Conservation (phyloP, 768 basidiomycete species). For the Boletus sp. region DNA sequence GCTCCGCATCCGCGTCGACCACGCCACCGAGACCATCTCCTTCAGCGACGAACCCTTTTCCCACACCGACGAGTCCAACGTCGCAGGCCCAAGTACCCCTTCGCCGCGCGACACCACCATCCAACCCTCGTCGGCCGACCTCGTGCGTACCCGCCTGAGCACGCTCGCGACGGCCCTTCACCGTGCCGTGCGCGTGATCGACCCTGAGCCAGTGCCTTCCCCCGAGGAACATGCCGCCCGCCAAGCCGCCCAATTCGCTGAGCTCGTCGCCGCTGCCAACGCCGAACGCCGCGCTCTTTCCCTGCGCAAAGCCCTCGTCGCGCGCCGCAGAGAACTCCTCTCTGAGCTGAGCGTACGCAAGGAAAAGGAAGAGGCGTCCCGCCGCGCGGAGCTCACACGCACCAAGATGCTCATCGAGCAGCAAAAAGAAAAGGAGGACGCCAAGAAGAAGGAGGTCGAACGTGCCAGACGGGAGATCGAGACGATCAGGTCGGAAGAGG, state of each 20-base stretch:
- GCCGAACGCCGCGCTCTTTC: slow-evolving; percentile 77
- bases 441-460: slow-evolving; percentile 68
- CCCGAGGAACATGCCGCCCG: slow-evolving; percentile 41
- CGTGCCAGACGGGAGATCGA: slow-evolving; percentile 69
- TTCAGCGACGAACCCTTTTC: slow-evolving; percentile 79
- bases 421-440: slow-evolving; percentile 60
- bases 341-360: slow-evolving; percentile 82
- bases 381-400: slow-evolving; percentile 65
- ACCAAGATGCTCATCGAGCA: slow-evolving; percentile 71
- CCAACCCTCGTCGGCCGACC: slow-evolving; percentile 69
- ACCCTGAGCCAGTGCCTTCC: slow-evolving; percentile 39
- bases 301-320: slow-evolving; percentile 76
- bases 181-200: slow-evolving; percentile 59
- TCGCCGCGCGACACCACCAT: slow-evolving; percentile 45
- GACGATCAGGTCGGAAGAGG: slow-evolving; percentile 61
- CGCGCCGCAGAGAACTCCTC: slow-evolving; percentile 80
- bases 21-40: slow-evolving; percentile 80
- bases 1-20: slow-evolving; percentile 83
- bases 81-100: slow-evolving; percentile 15
- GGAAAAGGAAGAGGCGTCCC: slow-evolving; percentile 84
- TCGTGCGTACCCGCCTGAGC: slow-evolving; percentile 77
- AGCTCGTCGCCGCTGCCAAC: slow-evolving; percentile 62
- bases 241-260: slow-evolving; percentile 54
- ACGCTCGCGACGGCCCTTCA: slow-evolving; percentile 73
- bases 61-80: slow-evolving; percentile 35